Conservation (phyloP, 805 yeast genomes). For the Barnettozyma californica region DNA sequence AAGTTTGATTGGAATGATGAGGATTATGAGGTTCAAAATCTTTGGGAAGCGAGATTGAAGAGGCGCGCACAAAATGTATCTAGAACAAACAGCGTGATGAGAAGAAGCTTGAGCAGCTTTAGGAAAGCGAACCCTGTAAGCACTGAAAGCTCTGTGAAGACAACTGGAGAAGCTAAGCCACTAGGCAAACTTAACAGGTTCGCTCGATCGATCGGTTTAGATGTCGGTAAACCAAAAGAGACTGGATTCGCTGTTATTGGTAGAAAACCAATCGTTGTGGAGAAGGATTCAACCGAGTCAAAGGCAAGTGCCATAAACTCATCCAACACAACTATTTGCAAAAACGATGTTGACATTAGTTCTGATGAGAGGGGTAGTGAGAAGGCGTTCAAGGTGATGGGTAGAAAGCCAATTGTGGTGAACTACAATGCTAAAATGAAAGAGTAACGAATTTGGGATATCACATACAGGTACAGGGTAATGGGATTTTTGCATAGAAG, state of each 20-base stretch:
- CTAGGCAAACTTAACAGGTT: neutral
- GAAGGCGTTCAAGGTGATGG: constrained; percentile 6
- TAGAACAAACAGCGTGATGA: constrained; percentile 2
- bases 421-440: neutral
- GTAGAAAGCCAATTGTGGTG: constrained; percentile 6
- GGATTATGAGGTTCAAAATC: constrained; percentile 9
- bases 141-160: neutral
- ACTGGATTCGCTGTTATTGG: constrained; percentile 7
- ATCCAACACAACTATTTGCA: neutral
- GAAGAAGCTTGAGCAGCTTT: neutral
- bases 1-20: constrained; percentile 5
- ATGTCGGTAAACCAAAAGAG: neutral
- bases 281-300: neutral
- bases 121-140: neutral
- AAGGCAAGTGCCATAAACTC: neutral
- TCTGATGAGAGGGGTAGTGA: neutral
- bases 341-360: neutral
- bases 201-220: neutral
- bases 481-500: neutral
- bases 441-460: neutral
- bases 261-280: constrained; percentile 5
- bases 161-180: neutral
- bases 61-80: neutral
- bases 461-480: neutral
- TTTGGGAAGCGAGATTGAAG: constrained; percentile 9